phyloP scores from a whole-genome alignment of 1,139 yeast species.

The Lizanozyma gosingica region DNA sequence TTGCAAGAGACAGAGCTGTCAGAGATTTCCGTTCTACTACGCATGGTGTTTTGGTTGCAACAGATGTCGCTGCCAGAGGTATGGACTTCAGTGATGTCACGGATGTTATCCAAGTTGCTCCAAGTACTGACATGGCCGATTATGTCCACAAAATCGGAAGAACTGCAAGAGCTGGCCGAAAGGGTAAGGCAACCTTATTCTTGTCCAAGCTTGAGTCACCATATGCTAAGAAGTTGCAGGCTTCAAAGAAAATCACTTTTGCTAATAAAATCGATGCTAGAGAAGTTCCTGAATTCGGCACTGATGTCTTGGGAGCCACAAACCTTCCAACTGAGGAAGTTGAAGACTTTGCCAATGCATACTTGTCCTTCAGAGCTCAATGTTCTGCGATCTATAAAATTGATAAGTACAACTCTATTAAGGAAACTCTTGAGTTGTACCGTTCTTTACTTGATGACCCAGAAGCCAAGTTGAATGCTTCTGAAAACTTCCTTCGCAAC shows the following conservation, averaged over 20 bases:
- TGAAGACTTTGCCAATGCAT: constrained; percentile 12
- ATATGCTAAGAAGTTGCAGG: constrained; percentile 34
- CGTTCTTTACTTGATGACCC: neutral
- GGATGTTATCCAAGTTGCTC: constrained; percentile 71
- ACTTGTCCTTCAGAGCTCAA: constrained; percentile 8
- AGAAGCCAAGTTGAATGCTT: constrained; percentile 8
- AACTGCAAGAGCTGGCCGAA: constrained; percentile 88
- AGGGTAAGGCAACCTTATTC: constrained; percentile 58
- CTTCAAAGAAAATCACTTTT: constrained; percentile 43
- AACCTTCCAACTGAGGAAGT: constrained; percentile 4
- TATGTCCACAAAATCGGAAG: constrained; percentile 93
- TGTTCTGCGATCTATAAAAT: neutral
- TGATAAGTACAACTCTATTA: neutral
- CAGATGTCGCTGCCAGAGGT: constrained; percentile 96
- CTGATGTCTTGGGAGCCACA: neutral
- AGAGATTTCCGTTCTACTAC: constrained; percentile 41
- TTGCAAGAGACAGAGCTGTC: constrained; percentile 51
- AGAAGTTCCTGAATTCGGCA: neutral
- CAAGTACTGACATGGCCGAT: constrained; percentile 65
- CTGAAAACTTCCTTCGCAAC: neutral
- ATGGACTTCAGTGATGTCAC: constrained; percentile 85
- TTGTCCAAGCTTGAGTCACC: constrained; percentile 39
- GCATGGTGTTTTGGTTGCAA: constrained; percentile 61
- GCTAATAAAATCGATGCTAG: constrained; percentile 24
- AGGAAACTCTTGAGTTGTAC: constrained; percentile 1